phyloP scores from a whole-genome alignment of 2,329 filamentous ascomycete species.

The Monosporascus cannonballus region DNA sequence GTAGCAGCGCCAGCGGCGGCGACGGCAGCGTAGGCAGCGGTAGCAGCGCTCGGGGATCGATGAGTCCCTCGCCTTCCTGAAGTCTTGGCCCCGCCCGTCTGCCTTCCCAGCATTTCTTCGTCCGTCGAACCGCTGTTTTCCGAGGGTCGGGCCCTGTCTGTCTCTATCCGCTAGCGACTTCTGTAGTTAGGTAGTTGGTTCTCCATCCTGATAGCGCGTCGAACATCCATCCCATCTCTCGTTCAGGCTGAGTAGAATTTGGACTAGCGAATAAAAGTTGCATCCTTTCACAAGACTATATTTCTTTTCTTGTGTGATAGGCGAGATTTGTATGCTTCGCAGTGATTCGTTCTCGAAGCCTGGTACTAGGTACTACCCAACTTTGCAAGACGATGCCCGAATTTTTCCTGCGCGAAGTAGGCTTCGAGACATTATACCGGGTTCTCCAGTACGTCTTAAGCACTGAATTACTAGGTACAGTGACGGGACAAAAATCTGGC shows the following conservation, averaged over 20 bases:
- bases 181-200: neutral
- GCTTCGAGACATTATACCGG: no score
- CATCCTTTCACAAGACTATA: slow-evolving; percentile 13
- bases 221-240: slow-evolving; percentile 5
- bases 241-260: slow-evolving; percentile 10
- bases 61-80: slow-evolving; percentile 36
- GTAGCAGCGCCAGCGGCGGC: slow-evolving; percentile 35
- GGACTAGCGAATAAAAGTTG: slow-evolving; percentile 21
- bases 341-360: no score
- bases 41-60: slow-evolving; percentile 44
- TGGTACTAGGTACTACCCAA: no score
- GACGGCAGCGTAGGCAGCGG: slow-evolving; percentile 39
- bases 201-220: neutral
- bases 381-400: no score
- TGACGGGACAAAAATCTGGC: no score
- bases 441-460: no score
- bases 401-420: no score
- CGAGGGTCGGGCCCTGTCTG: no score
- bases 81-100: neutral
- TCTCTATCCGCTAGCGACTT: neutral
- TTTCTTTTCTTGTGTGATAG: neutral
- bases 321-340: neutral
- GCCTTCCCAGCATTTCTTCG: neutral
- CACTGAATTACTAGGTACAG: no score
- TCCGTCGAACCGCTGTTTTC: no score